These are phyloP conservation scores for Ramularia collo-cygni DNA, from an alignment of 2,329 filamentous ascomycete species.

Conservation along the genomic window DNA sequence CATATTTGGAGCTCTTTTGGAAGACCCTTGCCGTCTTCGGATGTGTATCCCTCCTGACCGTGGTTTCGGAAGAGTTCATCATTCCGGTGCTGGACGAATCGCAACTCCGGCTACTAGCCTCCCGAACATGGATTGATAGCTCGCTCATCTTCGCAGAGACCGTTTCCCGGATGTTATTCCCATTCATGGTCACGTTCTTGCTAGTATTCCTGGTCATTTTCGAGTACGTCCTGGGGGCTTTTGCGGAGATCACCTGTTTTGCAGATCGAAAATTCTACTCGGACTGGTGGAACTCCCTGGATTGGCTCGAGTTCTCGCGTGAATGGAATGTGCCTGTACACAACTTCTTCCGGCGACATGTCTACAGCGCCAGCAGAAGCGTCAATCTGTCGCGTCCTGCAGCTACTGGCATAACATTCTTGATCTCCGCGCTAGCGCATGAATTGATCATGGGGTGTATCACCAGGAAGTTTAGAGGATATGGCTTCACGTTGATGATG, in stretches of 20 bases:
- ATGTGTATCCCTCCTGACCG: constrained; percentile 88
- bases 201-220: constrained; percentile 98
- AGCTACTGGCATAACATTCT: constrained; percentile 84
- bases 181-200: constrained; percentile 93
- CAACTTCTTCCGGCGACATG: constrained; percentile 87
- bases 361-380: constrained; percentile 75
- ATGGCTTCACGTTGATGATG: constrained; percentile 94
- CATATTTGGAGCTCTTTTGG: constrained; percentile 73
- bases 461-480: constrained; percentile 90
- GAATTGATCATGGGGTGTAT: constrained; percentile 98
- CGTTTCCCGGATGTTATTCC: constrained; percentile 85
- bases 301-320: constrained; percentile 92
- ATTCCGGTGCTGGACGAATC: constrained; percentile 79
- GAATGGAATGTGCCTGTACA: constrained; percentile 99
- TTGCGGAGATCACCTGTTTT: constrained; percentile 78
- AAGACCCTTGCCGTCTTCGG: constrained; percentile 89
- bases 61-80: constrained; percentile 92
- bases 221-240: constrained; percentile 90
- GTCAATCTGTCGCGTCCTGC: constrained; percentile 63
- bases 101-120: constrained; percentile 44
- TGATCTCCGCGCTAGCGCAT: constrained; percentile 82
- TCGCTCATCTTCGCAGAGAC: constrained; percentile 79
- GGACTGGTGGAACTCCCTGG: constrained; percentile 66
- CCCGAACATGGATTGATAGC: constrained; percentile 53
- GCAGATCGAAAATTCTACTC: constrained; percentile 90